phyloP scores from a whole-genome alignment of 2,329 filamentous ascomycete species.

The Alternaria panax region DNA sequence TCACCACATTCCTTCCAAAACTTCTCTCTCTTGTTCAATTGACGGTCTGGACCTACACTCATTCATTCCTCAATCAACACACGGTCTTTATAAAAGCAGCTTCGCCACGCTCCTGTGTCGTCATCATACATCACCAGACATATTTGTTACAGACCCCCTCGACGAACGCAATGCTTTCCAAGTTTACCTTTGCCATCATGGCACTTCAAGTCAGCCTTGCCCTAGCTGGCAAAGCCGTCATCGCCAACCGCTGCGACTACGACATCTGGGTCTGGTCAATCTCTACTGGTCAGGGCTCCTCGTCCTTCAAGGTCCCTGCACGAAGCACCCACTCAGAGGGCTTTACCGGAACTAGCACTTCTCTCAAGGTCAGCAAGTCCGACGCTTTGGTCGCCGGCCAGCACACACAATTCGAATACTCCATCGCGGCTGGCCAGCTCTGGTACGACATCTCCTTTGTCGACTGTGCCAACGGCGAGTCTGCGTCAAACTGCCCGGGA shows the following conservation, averaged over 20 bases:
- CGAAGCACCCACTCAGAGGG: constrained; percentile 29
- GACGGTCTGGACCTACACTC: constrained; percentile 10
- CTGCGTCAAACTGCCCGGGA: constrained; percentile 30
- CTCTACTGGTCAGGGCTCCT: constrained; percentile 15
- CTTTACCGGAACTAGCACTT: constrained; percentile 26
- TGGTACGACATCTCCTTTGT: constrained; percentile 43
- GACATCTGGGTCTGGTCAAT: constrained; percentile 39
- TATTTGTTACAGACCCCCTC: constrained; percentile 1
- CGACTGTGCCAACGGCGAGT: constrained; percentile 34
- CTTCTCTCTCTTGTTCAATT: constrained; percentile 4
- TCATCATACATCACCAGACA: not conserved
- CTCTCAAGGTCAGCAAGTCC: constrained; percentile 37
- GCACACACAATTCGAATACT: constrained; percentile 42
- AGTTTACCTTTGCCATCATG: constrained; percentile 21
- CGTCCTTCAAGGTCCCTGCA: constrained; percentile 25
- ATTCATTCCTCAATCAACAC: constrained; percentile 3
- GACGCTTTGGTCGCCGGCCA: constrained; percentile 25
- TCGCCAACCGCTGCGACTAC: constrained; percentile 36
- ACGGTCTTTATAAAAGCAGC: not conserved
- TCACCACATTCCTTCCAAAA: constrained; percentile 12
- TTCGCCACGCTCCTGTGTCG: not conserved
- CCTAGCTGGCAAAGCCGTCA: constrained; percentile 31
- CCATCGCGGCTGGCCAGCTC: constrained; percentile 24
- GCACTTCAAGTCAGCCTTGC: constrained; percentile 29
- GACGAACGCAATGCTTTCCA: constrained; percentile 27